Conservation (phyloP, 129 eudicot species). For the Saussurea involucrata region DNA sequence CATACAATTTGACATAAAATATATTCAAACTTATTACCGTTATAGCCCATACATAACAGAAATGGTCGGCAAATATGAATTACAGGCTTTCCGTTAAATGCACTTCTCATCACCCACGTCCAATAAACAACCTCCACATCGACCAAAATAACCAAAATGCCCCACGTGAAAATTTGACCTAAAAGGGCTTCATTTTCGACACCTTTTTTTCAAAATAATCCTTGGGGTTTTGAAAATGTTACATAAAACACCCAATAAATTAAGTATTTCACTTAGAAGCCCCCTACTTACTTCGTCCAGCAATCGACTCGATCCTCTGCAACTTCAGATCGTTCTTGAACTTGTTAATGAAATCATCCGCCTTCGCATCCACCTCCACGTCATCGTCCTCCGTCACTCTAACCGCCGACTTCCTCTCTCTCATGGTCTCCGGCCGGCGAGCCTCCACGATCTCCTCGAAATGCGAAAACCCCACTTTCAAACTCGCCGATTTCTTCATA, state of each 20-base stretch:
- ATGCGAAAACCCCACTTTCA: conserved; percentile 58
- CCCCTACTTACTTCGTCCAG: conserved; percentile 62
- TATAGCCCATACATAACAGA: neutral
- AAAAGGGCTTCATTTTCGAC: neutral
- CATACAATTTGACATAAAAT: neutral
- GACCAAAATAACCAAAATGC: conserved; percentile 4
- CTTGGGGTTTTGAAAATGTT: neutral
- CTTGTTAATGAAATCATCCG: conserved; percentile 81
- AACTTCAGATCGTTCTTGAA: conserved; percentile 77
- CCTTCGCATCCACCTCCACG: conserved; percentile 70
- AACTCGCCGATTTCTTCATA: conserved; percentile 76
- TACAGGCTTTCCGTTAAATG: conserved; percentile 1
- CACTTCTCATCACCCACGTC: neutral
- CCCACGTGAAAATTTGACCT: conserved; percentile 13
- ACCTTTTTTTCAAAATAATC: conserved; percentile 1
- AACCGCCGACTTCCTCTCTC: conserved; percentile 35
- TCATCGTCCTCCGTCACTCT: conserved; percentile 29
- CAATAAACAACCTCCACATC: conserved; percentile 15
- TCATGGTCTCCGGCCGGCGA: conserved; percentile 68
- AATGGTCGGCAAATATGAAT: neutral
- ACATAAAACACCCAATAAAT: conserved; percentile 29
- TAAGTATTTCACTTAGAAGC: conserved; percentile 19
- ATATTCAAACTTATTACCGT: neutral
- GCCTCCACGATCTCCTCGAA: conserved; percentile 48
- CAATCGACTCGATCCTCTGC: conserved; percentile 82